phyloP scores from a whole-genome alignment of 768 basidiomycete species.

The Gautieria morchelliformis region DNA sequence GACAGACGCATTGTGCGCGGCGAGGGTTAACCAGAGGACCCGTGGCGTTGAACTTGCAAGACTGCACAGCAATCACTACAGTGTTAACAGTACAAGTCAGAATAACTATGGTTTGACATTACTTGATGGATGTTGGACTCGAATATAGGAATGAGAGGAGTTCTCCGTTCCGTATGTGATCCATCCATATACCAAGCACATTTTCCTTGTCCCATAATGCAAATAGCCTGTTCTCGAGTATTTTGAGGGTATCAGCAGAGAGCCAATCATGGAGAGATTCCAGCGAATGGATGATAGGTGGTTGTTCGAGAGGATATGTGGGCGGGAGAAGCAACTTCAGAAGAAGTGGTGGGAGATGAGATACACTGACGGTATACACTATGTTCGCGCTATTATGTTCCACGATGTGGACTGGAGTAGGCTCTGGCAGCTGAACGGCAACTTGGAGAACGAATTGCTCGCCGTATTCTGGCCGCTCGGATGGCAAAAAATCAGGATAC shows the following conservation, averaged over 20 bases:
- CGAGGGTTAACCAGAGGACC: conserved; percentile 38
- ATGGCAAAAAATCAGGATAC: conserved; percentile 61
- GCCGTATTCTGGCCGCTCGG: conserved; percentile 21
- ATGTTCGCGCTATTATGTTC: conserved; percentile 17
- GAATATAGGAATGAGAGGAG: conserved; percentile 39
- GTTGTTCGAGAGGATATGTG: conserved; percentile 41
- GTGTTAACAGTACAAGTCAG: background rate
- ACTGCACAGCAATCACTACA: conserved; percentile 21
- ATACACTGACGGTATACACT: conserved; percentile 24
- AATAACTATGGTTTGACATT: conserved; percentile 13
- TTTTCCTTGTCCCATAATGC: conserved; percentile 53
- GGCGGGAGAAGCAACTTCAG: conserved; percentile 44
- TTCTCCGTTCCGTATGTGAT: conserved; percentile 54
- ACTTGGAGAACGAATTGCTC: conserved; percentile 45
- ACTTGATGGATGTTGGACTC: conserved; percentile 28
- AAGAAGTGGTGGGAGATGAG: conserved; percentile 54
- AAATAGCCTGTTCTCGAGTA: conserved; percentile 32
- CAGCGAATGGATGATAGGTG: conserved; percentile 47
- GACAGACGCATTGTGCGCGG: conserved; percentile 37
- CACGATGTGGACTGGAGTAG: conserved; percentile 32
- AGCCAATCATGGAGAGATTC: conserved; percentile 55
- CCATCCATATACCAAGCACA: conserved; percentile 62
- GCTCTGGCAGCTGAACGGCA: conserved; percentile 47
- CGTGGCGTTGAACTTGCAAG: conserved; percentile 50
- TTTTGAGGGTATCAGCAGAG: conserved; percentile 20